Conservation (phyloP, 1,139 yeast species). For the Sugiyamaella paludigena region DNA sequence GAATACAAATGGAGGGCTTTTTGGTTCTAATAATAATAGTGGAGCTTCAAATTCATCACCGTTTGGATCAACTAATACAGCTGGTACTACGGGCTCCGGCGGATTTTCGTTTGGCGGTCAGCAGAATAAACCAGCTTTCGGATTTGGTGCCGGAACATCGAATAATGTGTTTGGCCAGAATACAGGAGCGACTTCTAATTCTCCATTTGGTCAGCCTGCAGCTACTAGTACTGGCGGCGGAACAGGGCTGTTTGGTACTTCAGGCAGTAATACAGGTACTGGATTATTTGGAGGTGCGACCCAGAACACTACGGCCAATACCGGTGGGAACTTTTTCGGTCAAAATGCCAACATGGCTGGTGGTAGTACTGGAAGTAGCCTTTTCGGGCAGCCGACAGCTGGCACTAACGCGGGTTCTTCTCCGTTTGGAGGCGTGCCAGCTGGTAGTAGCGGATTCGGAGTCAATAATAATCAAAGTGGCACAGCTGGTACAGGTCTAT, state of each 20-base stretch:
- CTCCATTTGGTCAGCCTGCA: conserved; percentile 19
- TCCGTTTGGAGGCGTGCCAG: background rate
- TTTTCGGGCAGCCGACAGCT: conserved; percentile 32
- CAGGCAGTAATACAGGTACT: conserved; percentile 15
- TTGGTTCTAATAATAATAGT: conserved; percentile 24
- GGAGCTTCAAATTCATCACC: conserved; percentile 8
- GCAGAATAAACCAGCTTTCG: conserved; percentile 3
- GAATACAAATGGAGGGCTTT: conserved; percentile 35
- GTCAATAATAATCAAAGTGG: background rate
- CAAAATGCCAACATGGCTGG: background rate
- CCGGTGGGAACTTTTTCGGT: conserved; percentile 20
- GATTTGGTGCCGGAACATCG: background rate
- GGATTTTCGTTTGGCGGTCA: conserved; percentile 3
- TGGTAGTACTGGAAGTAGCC: conserved; percentile 14
- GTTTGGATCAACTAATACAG: conserved; percentile 22
- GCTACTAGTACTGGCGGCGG: background rate
- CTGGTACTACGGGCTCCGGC: conserved; percentile 21
- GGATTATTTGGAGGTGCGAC: conserved; percentile 21
- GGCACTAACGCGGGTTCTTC: conserved; percentile 17
- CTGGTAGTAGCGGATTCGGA: conserved; percentile 7
- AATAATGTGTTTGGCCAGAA: too few relatives aligned
- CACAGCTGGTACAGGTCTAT: conserved; percentile 7
- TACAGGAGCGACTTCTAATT: background rate
- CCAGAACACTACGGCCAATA: conserved; percentile 6
- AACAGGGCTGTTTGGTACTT: background rate